Conservation (phyloP, 31 red algal genomes). For the Odonthalia washingtoniensis region DNA sequence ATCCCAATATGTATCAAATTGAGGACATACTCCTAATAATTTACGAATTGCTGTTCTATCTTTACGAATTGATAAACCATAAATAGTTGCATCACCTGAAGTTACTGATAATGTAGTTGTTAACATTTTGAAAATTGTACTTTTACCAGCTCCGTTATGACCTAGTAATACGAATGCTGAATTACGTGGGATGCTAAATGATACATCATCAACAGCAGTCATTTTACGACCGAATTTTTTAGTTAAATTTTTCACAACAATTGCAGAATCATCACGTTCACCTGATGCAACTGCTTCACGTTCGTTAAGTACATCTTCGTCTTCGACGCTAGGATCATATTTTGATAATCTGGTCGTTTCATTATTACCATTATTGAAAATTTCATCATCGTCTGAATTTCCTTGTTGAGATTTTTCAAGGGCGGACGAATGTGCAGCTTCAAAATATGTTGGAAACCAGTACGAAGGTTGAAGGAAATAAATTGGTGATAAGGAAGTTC, state of each 20-base stretch:
- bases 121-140: constrained; percentile 91
- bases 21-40: constrained; percentile 94
- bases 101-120: constrained; percentile 66
- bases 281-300: constrained; percentile 71
- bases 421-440: background rate
- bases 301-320: constrained; percentile 74
- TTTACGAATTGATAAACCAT: constrained; percentile 75
- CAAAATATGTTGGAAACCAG: constrained; percentile 42
- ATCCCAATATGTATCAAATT: constrained; percentile 93
- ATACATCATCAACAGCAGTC: constrained; percentile 86
- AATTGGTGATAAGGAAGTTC: constrained; percentile 61
- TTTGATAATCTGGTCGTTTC: background rate
- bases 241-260: constrained; percentile 81
- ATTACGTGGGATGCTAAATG: constrained; percentile 77
- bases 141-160: constrained; percentile 92
- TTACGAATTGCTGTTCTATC: constrained; percentile 73
- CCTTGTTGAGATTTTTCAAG: background rate
- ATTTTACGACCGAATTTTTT: constrained; percentile 65
- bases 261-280: constrained; percentile 57
- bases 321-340: constrained; percentile 66
- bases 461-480: constrained; percentile 85
- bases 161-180: constrained; percentile 88
- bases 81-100: constrained; percentile 88
- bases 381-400: background rate
- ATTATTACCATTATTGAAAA: background rate